Base-by-base conservation (phyloP, 2,329 filamentous ascomycete species). In the Coniochaeta prunicola region DNA sequence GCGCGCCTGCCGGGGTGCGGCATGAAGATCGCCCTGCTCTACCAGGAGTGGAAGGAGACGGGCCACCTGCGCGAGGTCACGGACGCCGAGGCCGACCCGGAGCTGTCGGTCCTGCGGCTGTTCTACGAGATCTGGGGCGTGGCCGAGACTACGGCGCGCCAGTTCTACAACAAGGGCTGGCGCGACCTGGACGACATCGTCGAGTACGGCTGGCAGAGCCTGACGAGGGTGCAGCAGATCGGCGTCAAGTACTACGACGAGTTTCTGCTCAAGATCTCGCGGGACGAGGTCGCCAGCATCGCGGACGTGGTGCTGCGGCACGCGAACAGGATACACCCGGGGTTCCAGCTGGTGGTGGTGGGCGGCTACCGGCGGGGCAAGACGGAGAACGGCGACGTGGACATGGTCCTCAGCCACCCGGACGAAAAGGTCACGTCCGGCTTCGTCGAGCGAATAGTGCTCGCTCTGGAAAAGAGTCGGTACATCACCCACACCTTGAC, bases 61-160 rank as follows among this genome's bases (percentile, higher is more conserved):
- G 87, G 85, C 0, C 76, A 73, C 17, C 75, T 96, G 5, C 69
- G 77, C 36, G 89, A 90, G 26, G 86, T 87, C 0, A 75, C 81
- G 8, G 82, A 85, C 4, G 81, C 89, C 1, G 81, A 88, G 56
- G 73, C 75, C 0, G 86, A 96, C 64, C 76, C 83, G 13, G 83
- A 80, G 59, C 78, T 94, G 59, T 78, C 79, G 21, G 79, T 86
- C 0, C 73, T 97, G 3, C 78, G 83, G 50, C 70, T 80, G 0
- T 97, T 97, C 71, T 90, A 89, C 73, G 79, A 89, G 4, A 96
- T 97, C 59, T 96, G 91, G 90, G 93, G 92, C n/a, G 91, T 97
- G 0, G 93, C 89, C 0, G 87, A 89, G 2, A 85, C 84, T 13
- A 94, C 89, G 0, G 92, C 93, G 0, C 80, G 87, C 17, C 84